Evolutionary conservation across 2,329 filamentous ascomycete species (phyloP), one percentile per base, ranked within the genome.

Genomic region (Xylariales sp.): DNA sequence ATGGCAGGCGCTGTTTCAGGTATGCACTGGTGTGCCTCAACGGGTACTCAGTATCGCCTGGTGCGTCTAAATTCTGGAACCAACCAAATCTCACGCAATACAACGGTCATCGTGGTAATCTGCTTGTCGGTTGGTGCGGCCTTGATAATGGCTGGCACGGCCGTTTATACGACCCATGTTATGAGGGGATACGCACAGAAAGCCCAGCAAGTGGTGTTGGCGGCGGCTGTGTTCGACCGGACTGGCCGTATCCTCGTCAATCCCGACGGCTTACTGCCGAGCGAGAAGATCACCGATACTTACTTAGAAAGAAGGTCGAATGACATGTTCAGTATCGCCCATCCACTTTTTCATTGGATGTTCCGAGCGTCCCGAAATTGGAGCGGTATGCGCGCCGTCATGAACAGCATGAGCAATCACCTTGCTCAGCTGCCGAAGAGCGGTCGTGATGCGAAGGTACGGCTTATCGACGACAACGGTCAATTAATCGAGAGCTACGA

Each of bases 291-390:
- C 46, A 93, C 88, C 1, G 83, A 84, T 58, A 82, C 82, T 11
- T 88, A 88, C 58, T 64, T 87, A 28, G 82, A 85, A 58, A 77
- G 73, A 58, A 80, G 78, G 20, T 78, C 83, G 40, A 79, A 82
- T 45, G 87, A 94, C 46, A 78, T 82, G 11, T 90, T 95, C 54
- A 81, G 80, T 42, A 80, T 81, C 18, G 77, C 79, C 0, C 88
- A 95, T 56, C 79, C 86, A 0, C 79, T 90, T 2, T 95, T 93
- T 61, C 80, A 89, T 37, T 95, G 89, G 89, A 83, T 93, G 54
- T 94, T 86, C 57, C 78, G 86, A 43, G 86, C 88, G 3, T 87
- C 86, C 5, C 76, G 82, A 44, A 84, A 89, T 59, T 95, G 89
- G 89, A 58, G 65, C 6, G 75, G 78, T 29, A 73, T 95, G 19